A percentile compares a stretch with the other conserved stretches of the same genome.
These are phyloP conservation scores for Seiridium cupressi DNA, from an alignment of 2,329 filamentous ascomycete species.

Conservation along the genomic window DNA sequence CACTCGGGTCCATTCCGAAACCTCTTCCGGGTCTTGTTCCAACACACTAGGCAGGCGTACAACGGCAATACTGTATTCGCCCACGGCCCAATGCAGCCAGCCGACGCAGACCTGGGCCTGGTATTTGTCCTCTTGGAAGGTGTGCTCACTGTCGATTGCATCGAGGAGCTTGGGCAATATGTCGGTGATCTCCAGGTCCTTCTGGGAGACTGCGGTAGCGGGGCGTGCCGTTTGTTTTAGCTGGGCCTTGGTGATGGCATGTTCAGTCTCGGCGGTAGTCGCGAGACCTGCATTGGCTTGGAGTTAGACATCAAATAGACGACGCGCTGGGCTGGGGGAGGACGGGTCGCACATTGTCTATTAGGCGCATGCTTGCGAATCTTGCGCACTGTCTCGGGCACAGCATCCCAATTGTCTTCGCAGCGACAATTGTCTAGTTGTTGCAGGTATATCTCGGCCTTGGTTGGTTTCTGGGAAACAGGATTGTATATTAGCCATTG, in stretches of 20 bases:
- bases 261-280: constrained; percentile 68
- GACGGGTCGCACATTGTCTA: constrained; percentile 67
- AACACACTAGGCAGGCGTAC: constrained; percentile 63
- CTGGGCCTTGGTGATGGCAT: constrained; percentile 58
- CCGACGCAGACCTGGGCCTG: constrained; percentile 82
- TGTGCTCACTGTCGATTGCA: constrained; percentile 57
- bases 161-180: constrained; percentile 50
- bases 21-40: constrained; percentile 49
- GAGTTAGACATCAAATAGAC: constrained; percentile 14
- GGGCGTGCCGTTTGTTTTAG: constrained; percentile 40
- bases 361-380: constrained; percentile 90
- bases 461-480: constrained; percentile 54
- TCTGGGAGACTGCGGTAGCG: constrained; percentile 38
- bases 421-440: constrained; percentile 85
- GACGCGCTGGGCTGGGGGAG: background rate
- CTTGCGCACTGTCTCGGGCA: constrained; percentile 89
- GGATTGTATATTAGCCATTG: background rate
- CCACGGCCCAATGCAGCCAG: constrained; percentile 79
- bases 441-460: constrained; percentile 79
- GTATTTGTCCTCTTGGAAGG: constrained; percentile 58
- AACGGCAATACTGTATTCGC: constrained; percentile 64
- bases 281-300: constrained; percentile 56
- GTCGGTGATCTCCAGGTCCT: constrained; percentile 42
- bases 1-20: constrained; percentile 76
- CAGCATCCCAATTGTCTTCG: constrained; percentile 80